phyloP scores from a whole-genome alignment of 176 grass and related monocot species.

The Olyra latifolia region DNA sequence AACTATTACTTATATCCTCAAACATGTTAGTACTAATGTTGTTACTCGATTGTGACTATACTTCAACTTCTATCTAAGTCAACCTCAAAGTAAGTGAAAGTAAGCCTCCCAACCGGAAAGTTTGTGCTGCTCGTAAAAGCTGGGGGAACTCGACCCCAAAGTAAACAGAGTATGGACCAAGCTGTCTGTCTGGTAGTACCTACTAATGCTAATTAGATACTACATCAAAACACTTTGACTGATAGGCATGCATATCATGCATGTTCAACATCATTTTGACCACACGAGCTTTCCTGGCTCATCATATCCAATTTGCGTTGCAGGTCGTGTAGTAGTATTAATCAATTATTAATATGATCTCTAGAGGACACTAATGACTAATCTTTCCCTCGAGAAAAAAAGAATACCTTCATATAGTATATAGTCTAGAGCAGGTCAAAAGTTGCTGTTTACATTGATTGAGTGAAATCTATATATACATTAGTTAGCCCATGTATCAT shows the following conservation, averaged over 20 bases:
- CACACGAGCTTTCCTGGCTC: background rate
- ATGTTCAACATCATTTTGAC: conserved; percentile 4
- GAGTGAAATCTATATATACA: background rate
- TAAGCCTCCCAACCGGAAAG: too few relatives aligned
- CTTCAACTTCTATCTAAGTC: too few relatives aligned
- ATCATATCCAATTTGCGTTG: background rate
- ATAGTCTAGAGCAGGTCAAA: background rate
- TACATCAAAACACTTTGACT: background rate
- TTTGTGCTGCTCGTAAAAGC: too few relatives aligned
- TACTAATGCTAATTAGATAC: conserved; percentile 9
- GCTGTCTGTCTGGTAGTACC: background rate
- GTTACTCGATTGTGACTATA: too few relatives aligned
- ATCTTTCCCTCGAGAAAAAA: background rate
- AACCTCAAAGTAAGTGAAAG: too few relatives aligned
- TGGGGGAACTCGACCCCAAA: too few relatives aligned
- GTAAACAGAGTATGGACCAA: too few relatives aligned
- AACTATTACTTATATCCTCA: too few relatives aligned
- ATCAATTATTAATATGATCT: background rate
- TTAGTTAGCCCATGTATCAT: conserved; percentile 18
- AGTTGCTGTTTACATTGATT: background rate
- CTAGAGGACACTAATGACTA: background rate
- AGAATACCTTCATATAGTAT: background rate
- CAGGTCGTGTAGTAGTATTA: background rate
- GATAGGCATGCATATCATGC: background rate
- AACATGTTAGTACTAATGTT: too few relatives aligned